phyloP scores from a whole-genome alignment of 768 basidiomycete species.

The Russula ochroleuca region DNA sequence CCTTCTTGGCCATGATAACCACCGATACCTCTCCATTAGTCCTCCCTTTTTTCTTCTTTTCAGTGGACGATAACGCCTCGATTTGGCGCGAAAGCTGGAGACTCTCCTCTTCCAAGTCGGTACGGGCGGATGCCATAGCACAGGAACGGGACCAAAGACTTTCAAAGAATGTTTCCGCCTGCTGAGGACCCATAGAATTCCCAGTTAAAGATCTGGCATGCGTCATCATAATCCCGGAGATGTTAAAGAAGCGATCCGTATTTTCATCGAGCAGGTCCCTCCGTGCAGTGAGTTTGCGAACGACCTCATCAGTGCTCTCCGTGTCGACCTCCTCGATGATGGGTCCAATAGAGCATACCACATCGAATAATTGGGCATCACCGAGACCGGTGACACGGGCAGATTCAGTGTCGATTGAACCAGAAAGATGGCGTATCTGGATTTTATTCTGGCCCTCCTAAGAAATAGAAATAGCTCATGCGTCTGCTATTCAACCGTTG shows the following conservation, averaged over 20 bases:
- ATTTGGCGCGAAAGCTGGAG: slow-evolving; percentile 39
- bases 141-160: slow-evolving; percentile 40
- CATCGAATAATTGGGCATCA: slow-evolving; percentile 49
- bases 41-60: slow-evolving; percentile 34
- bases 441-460: slow-evolving; percentile 54
- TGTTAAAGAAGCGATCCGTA: slow-evolving; percentile 39
- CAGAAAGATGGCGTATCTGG: slow-evolving; percentile 47
- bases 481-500: neutral
- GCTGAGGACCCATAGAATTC: slow-evolving; percentile 39
- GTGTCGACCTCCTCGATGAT: slow-evolving; percentile 26
- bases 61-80: slow-evolving; percentile 35
- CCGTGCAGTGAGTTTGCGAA: slow-evolving; percentile 34
- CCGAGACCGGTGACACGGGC: slow-evolving; percentile 50
- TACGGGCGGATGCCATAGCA: slow-evolving; percentile 36
- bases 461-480: neutral
- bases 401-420: slow-evolving; percentile 49
- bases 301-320: slow-evolving; percentile 28
- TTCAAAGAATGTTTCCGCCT: slow-evolving; percentile 43
- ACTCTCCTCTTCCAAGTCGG: slow-evolving; percentile 37
- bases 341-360: slow-evolving; percentile 43
- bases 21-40: slow-evolving; percentile 38
- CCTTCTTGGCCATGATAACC: slow-evolving; percentile 41
- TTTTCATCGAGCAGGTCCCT: slow-evolving; percentile 39
- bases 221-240: slow-evolving; percentile 40
- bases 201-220: slow-evolving; percentile 45